phyloP scores from a whole-genome alignment of 441 rosid species.

The Syzygium syzygioides region DNA sequence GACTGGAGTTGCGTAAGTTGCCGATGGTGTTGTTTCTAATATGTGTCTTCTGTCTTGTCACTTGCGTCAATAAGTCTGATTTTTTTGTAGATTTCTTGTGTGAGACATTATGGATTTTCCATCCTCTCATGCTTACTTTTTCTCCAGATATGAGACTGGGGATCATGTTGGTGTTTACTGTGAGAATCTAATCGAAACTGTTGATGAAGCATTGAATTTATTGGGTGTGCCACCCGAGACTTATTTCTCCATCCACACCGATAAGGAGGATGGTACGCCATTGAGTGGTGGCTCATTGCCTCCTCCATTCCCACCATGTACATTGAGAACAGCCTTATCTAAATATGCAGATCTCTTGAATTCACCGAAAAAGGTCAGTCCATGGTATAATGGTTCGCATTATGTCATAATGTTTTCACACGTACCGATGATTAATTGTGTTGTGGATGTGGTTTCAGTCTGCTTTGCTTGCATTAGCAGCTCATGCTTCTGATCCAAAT shows the following conservation, averaged over 20 bases:
- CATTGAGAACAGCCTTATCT: conserved; percentile 75
- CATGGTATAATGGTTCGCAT: not conserved
- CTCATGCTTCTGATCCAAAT: conserved; percentile 83
- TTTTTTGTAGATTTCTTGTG: not conserved
- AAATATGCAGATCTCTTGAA: conserved; percentile 76
- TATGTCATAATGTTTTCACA: not conserved
- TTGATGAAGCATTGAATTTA: conserved; percentile 74
- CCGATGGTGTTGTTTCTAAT: not conserved
- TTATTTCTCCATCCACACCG: conserved; percentile 78
- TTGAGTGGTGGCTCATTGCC: conserved; percentile 71
- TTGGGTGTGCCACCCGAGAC: conserved; percentile 82
- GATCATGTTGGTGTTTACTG: conserved; percentile 95
- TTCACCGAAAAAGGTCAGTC: conserved; percentile 94
- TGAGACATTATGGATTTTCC: not conserved
- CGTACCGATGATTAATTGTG: not conserved
- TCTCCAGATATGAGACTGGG: conserved; percentile 87
- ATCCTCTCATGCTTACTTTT: conserved; percentile 4
- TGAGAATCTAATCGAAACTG: conserved; percentile 73
- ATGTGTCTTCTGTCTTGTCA: not conserved
- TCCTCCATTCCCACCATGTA: conserved; percentile 77
- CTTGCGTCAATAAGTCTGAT: not conserved
- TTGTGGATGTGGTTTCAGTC: conserved; percentile 40
- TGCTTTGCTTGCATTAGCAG: conserved; percentile 82
- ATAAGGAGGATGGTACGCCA: conserved; percentile 88
- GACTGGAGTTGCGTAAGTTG: conserved; percentile 75